A percentile compares a stretch with the other conserved stretches of the same genome.
Evolutionary conservation across 495 filamentous ascomycete genomes (phyloP).

Genomic region (Penicillium atrosanguineum): DNA sequence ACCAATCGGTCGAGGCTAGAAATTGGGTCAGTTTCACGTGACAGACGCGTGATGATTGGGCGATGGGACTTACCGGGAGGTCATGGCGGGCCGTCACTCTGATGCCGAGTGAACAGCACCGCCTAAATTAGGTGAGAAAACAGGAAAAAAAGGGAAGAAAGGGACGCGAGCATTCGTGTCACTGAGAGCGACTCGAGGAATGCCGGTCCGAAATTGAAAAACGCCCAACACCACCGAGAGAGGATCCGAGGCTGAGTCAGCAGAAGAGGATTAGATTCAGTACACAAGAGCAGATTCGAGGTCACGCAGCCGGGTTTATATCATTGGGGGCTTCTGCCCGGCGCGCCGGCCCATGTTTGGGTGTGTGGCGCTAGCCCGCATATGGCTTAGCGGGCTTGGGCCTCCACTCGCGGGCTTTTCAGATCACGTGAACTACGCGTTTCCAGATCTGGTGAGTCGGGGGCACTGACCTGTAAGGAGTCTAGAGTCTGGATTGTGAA

Average conservation of each 20-base stretch:
- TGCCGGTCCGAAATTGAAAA: conserved; percentile 13
- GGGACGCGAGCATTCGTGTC: conserved; percentile 16
- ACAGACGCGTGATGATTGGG: conserved; percentile 30
- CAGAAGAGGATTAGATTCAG: conserved; percentile 28
- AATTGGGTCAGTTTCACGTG: conserved; percentile 37
- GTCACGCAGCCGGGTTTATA: conserved; percentile 53
- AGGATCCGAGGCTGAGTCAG: conserved; percentile 23
- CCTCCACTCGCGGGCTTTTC: conserved; percentile 37
- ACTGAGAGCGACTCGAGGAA: background rate
- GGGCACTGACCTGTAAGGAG: background rate
- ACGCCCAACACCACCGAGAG: conserved; percentile 22
- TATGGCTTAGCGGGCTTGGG: conserved; percentile 26
- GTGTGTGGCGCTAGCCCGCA: conserved; percentile 30
- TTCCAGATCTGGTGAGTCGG: conserved; percentile 1
- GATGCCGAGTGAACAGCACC: conserved; percentile 27
- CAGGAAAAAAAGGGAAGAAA: conserved; percentile 10
- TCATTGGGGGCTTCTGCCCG: conserved; percentile 46
- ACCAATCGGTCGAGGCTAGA: conserved; percentile 83
- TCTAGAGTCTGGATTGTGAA: background rate
- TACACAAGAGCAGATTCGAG: conserved; percentile 38
- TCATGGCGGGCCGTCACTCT: conserved; percentile 45
- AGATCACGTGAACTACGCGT: conserved; percentile 36
- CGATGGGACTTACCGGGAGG: conserved; percentile 48
- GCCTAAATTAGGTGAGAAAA: conserved; percentile 18
- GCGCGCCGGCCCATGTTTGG: conserved; percentile 48